These are phyloP conservation scores for Citeromyces nyonsensis DNA, from an alignment of 805 yeast species.

Conservation along the genomic window DNA sequence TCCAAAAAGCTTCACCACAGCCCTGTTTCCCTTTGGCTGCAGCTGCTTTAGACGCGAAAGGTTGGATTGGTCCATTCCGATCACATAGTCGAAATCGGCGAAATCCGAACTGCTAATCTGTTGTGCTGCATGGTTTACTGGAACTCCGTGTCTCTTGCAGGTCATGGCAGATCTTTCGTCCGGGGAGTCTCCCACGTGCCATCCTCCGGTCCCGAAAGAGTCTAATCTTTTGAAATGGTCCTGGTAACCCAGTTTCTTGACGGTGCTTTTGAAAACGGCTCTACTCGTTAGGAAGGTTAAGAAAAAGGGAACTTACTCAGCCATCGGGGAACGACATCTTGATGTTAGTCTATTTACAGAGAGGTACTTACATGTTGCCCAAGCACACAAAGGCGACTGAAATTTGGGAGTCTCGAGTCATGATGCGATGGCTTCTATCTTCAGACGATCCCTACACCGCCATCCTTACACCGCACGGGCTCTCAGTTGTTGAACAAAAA, in stretches of 20 bases:
- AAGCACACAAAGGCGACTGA: conserved; percentile 83
- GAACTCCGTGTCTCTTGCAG: conserved; percentile 57
- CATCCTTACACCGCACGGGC: too few relatives aligned
- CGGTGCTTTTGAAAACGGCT: conserved; percentile 65
- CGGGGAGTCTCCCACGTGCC: conserved; percentile 73
- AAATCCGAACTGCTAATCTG: conserved; percentile 39
- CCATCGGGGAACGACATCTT: conserved; percentile 95
- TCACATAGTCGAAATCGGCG: conserved; percentile 44
- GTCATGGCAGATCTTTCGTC: conserved; percentile 60
- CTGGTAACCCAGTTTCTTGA: conserved; percentile 28
- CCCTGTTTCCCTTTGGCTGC: conserved; percentile 33
- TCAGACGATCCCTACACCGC: too few relatives aligned
- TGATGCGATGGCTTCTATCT: too few relatives aligned
- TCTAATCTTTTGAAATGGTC: conserved; percentile 43
- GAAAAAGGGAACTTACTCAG: conserved; percentile 35
- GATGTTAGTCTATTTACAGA: conserved; percentile 1
- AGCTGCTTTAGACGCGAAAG: conserved; percentile 29
- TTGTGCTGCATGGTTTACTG: conserved; percentile 64
- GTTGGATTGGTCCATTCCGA: conserved; percentile 61
- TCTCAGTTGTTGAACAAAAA: conserved; percentile 72
- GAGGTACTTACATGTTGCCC: conserved; percentile 60
- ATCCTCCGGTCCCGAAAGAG: conserved; percentile 81
- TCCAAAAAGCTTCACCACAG: conserved; percentile 56
- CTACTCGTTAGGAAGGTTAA: conserved; percentile 3
- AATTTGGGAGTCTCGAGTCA: conserved; percentile 6